Evolutionary conservation across 1,139 yeast species (phyloP).

Genomic region (Taphrina deformans): DNA sequence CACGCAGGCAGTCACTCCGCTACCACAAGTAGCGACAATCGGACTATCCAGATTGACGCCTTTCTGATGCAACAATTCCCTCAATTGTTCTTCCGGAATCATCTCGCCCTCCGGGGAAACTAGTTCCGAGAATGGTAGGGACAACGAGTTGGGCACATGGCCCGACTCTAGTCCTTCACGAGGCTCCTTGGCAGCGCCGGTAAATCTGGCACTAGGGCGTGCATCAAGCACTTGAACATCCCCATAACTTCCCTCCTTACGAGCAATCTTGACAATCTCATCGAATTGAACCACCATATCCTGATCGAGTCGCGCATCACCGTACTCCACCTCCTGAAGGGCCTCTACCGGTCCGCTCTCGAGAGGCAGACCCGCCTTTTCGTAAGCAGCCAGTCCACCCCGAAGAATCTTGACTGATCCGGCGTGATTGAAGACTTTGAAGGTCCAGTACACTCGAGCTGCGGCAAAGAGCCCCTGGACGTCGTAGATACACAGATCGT

Average conservation of each 20-base stretch:
- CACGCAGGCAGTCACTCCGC: constrained; percentile 91
- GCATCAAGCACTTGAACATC: constrained; percentile 72
- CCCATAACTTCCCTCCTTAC: constrained; percentile 52
- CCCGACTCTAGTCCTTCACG: constrained; percentile 85
- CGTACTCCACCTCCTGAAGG: constrained; percentile 43
- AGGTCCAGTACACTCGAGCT: constrained; percentile 20
- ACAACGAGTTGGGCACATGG: constrained; percentile 76
- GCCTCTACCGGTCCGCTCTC: not conserved
- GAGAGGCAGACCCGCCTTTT: constrained; percentile 5
- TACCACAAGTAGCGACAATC: constrained; percentile 85
- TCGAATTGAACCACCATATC: constrained; percentile 59
- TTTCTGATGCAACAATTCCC: constrained; percentile 49
- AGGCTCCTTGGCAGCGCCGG: constrained; percentile 82
- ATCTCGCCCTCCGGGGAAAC: constrained; percentile 51
- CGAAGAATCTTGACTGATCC: constrained; percentile 17
- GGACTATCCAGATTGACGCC: constrained; percentile 55
- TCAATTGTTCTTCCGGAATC: constrained; percentile 53
- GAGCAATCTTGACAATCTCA: constrained; percentile 59
- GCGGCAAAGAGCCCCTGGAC: constrained; percentile 22
- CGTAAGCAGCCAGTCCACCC: constrained; percentile 29
- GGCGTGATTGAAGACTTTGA: constrained; percentile 8
- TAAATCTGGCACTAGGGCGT: constrained; percentile 68
- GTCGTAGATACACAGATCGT: constrained; percentile 19
- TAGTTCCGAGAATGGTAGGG: constrained; percentile 71
- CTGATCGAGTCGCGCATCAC: constrained; percentile 47